Percentiles rank a stretch among this genome's conserved stretches.
Conservation (phyloP, 2,329 filamentous ascomycete genomes). For the Trichophyton simii region DNA sequence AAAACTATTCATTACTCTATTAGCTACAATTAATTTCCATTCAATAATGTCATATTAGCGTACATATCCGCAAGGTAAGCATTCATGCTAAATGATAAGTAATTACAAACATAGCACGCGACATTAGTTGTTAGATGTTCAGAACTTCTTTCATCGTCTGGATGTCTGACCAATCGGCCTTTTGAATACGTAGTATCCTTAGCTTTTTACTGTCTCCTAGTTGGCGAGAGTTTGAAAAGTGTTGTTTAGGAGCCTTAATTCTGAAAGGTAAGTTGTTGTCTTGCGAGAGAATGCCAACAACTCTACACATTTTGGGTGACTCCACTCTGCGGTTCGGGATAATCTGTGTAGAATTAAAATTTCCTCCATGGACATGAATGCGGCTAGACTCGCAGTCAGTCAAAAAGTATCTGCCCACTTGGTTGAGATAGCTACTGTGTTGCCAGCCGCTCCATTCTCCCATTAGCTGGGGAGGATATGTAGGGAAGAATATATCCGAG, state of each 20-base stretch:
- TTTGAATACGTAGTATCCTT: constrained; percentile 8
- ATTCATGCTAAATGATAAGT: too few species aligned
- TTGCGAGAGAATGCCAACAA: constrained; percentile 5
- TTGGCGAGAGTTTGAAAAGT: too few species aligned
- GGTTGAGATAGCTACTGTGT: constrained; percentile 5
- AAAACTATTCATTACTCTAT: too few species aligned
- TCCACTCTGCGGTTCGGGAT: too few species aligned
- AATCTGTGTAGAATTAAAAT: background rate
- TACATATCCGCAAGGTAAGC: too few species aligned
- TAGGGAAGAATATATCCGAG: constrained; percentile 11
- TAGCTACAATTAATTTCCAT: too few species aligned
- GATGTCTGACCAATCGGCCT: constrained; percentile 9
- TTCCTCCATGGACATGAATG: background rate
- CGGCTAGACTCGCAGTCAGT: background rate
- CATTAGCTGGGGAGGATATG: constrained; percentile 4
- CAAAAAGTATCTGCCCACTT: constrained; percentile 6
- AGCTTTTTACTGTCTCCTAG: background rate
- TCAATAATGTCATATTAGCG: too few species aligned
- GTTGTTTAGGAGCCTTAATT: background rate
- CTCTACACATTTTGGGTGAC: constrained; percentile 4
- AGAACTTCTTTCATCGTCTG: constrained; percentile 7
- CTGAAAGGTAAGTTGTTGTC: background rate
- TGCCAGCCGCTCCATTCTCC: constrained; percentile 10
- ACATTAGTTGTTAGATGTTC: background rate
- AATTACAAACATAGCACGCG: too few species aligned